Conservation (phyloP, 2,329 filamentous ascomycete species). For the Calonectria hongkongensis region DNA sequence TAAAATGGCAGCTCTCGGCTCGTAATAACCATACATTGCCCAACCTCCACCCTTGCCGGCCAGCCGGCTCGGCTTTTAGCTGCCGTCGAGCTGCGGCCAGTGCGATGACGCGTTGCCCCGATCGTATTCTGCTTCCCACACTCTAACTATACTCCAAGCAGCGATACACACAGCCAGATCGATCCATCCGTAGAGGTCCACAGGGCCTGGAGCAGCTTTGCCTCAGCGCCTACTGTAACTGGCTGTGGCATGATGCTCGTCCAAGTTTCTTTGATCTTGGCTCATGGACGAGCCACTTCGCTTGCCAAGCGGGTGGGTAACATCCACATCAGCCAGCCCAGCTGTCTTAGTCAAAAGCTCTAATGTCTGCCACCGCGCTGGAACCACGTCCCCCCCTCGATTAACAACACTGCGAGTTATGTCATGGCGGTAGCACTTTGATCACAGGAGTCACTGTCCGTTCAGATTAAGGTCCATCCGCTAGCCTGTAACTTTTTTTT, state of each 20-base stretch:
- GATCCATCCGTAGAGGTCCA: slow-evolving; percentile 13
- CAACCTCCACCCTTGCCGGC: slow-evolving; percentile 40
- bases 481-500: slow-evolving; percentile 33
- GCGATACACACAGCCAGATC: slow-evolving; percentile 14
- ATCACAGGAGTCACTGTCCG: slow-evolving; percentile 20
- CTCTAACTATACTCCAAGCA: background rate
- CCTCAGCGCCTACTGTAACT: slow-evolving; percentile 34
- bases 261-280: slow-evolving; percentile 25
- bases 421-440: slow-evolving; percentile 20
- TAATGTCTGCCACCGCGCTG: slow-evolving; percentile 12
- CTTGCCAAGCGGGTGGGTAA: slow-evolving; percentile 23
- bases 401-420: slow-evolving; percentile 10
- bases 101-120: slow-evolving; percentile 51
- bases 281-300: slow-evolving; percentile 24
- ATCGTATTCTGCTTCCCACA: slow-evolving; percentile 20
- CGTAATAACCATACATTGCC: slow-evolving; percentile 14
- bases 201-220: background rate
- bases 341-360: slow-evolving; percentile 29
- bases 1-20: slow-evolving; percentile 5
- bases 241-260: slow-evolving; percentile 10
- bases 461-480: background rate
- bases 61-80: slow-evolving; percentile 47
- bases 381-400: slow-evolving; percentile 1
- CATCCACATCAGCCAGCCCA: slow-evolving; percentile 26
- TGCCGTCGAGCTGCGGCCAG: slow-evolving; percentile 47